Evolutionary conservation across 805 yeast genomes (phyloP), one percentile per base, ranked within the genome.

Genomic region (Candida sphagnicola): DNA sequence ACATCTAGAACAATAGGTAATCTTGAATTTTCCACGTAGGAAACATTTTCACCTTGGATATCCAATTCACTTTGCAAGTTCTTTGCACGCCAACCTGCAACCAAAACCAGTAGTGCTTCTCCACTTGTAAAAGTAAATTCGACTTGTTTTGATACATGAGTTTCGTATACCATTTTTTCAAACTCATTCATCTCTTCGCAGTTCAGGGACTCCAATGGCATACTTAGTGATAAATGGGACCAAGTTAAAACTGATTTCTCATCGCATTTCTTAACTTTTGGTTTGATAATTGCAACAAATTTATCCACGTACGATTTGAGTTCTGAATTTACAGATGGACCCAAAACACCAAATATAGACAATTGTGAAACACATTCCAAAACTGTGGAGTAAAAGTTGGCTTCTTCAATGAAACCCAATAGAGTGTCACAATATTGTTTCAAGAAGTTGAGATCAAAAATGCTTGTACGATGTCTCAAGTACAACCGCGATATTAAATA

Each of bases 71-170:
- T 70, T 18, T 56, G 53, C 46, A 88, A 58, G 11, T 72, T 67
- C 19, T 64, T 68, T 1, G 95, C 81, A 2, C 70, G 57, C 93
- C 95, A 84, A 0, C 96, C 95, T 14, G 79, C 72, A 0, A 86
- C 81, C 4, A 84, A 51, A 11, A 86, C 67, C 18, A 85, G 70
- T 14, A 90, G 60, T 0, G 95, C 89, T 54, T 91, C 98, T 38
- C 98, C 97, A 34, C 82, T 73, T 0, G 88, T 72, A 47, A 91
- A 87, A 15, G 83, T 61, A 36, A 69, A 76, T 43, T 91, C 97
- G n/a, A 78, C 67, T 43, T 85, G 87, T 45, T 84, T 87, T 0
- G 88, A 74, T 4, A 54, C 56, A 53, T 83, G 80, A 0, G 85
- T 71, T 3, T 75, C 81, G 48, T 71, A 79, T 1, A 88, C 50